Evolutionary conservation across 768 basidiomycete species (phyloP).

Genomic region (Auriscalpium microsporum): DNA sequence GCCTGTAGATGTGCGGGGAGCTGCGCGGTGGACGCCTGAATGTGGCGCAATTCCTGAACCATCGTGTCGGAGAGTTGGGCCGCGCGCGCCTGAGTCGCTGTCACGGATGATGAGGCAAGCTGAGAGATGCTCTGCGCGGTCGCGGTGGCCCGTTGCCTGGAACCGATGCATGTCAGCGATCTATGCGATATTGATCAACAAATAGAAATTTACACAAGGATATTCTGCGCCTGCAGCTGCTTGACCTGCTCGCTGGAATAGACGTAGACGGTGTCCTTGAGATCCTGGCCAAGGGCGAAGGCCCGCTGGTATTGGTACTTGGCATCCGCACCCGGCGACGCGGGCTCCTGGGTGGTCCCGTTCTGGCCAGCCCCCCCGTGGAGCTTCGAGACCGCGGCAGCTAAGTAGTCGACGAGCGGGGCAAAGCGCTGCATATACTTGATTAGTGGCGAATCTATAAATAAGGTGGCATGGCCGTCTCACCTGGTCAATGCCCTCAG

Average conservation of each 20-base stretch:
- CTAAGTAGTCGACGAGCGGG: slow-evolving; percentile 69
- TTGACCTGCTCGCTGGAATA: slow-evolving; percentile 68
- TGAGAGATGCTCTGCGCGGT: slow-evolving; percentile 56
- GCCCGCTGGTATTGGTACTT: slow-evolving; percentile 78
- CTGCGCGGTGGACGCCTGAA: slow-evolving; percentile 48
- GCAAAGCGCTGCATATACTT: slow-evolving; percentile 44
- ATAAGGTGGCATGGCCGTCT: slow-evolving; percentile 8
- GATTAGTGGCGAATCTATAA: slow-evolving; percentile 6
- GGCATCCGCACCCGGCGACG: slow-evolving; percentile 40
- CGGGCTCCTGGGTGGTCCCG: slow-evolving; percentile 39
- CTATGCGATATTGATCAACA: background rate
- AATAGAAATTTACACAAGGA: slow-evolving; percentile 43
- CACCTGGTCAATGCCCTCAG: slow-evolving; percentile 67
- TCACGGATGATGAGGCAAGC: slow-evolving; percentile 49
- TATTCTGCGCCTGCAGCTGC: slow-evolving; percentile 57
- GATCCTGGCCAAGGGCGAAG: slow-evolving; percentile 51
- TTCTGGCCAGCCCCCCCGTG: slow-evolving; percentile 23
- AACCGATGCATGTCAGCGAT: background rate
- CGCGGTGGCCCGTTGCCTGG: slow-evolving; percentile 60
- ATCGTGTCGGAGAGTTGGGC: slow-evolving; percentile 56
- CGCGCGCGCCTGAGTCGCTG: slow-evolving; percentile 47
- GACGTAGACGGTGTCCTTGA: slow-evolving; percentile 52
- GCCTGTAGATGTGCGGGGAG: slow-evolving; percentile 47
- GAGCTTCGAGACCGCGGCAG: slow-evolving; percentile 39
- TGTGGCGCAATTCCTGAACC: slow-evolving; percentile 56